Evolutionary conservation across 352 stramenopile genomes (phyloP), one percentile per base, ranked within the genome.

Genomic region (Blastocystis sp.): DNA sequence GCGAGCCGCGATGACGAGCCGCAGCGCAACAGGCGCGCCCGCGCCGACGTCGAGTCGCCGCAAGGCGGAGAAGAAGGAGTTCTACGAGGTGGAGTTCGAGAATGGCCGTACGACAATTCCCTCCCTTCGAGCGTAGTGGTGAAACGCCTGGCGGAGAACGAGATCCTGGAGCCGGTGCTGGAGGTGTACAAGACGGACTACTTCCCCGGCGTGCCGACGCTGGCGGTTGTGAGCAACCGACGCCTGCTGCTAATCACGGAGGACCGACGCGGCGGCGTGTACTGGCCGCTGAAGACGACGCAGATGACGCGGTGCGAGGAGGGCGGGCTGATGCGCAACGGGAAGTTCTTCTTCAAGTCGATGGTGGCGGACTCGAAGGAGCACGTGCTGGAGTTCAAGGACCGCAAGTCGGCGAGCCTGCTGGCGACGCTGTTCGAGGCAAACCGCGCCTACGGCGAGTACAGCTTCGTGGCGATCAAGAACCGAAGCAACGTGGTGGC

Each of bases 51-150:
- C 62, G n/a, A 7, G n/a, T 41, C n/a, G 11, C 34, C n/a, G 17
- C 28, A 81, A 66, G 40, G 28, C 62, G 56, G 40, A 59, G 17
- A n/a, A 64, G 71, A 62, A 64, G 71, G 71, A 81, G 71, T 81
- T 81, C 52, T 81, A 81, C 59, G 71, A 81, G n/a, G 23, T 74
- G 64, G n/a, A 74, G 71, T 81, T 23, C 43, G 40, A 67, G 14
- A 64, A 59, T 14, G 62, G n/a, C 45, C 28, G 59, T 64, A 2
- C n/a, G 21, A 2, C 7, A 23, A 4, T 5, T 43, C 11, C 2
- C 3, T 38, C n/a, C 19, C 0, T 53, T 66, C 28, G 17, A 65
- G 34, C 48, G 53, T 79, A 79, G 69, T 64, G 43, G 53, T 81
- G 14, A n/a, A 38, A 21, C 40, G 45, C 23, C 52, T 81, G 71